Evolutionary conservation across 1,284 basidiomycete species (phyloP).

Genomic region (Microbotryum lychnidis-dioicae): DNA sequence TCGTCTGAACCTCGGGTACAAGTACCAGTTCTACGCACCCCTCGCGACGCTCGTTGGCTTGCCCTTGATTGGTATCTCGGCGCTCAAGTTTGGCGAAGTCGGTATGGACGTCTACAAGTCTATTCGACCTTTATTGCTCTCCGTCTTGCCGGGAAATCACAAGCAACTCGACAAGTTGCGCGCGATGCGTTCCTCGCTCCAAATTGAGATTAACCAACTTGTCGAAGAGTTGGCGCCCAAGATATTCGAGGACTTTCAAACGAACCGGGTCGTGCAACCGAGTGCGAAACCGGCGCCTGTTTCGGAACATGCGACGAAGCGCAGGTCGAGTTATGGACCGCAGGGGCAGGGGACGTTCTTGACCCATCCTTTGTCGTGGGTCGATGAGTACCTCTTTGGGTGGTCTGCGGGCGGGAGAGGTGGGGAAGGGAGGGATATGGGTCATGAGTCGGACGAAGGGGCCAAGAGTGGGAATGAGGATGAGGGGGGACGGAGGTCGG

Average conservation of each 20-base stretch:
- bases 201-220: constrained; percentile 77
- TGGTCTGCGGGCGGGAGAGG: constrained; percentile 51
- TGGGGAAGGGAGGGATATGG: no score
- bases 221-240: constrained; percentile 71
- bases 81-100: constrained; percentile 96
- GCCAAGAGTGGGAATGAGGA: not conserved
- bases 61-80: constrained; percentile 86
- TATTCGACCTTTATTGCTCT: constrained; percentile 80
- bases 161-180: constrained; percentile 72
- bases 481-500: constrained; percentile 37
- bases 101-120: constrained; percentile 99
- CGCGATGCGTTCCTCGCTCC: constrained; percentile 64
- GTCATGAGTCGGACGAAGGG: not conserved
- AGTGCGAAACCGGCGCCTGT: constrained; percentile 67
- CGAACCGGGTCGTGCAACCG: constrained; percentile 72
- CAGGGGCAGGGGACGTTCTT: constrained; percentile 33
- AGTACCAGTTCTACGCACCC: constrained; percentile 69
- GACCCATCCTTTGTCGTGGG: constrained; percentile 56
- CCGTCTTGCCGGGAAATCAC: constrained; percentile 85
- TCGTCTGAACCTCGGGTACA: constrained; percentile 53
- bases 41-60: constrained; percentile 66
- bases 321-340: constrained; percentile 34
- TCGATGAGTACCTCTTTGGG: constrained; percentile 70
- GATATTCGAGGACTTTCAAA: constrained; percentile 79
- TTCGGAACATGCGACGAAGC: constrained; percentile 42